These are phyloP conservation scores for Mortierella polycephala DNA, from an alignment of 371 early-diverging fungal species.

Conservation along the genomic window DNA sequence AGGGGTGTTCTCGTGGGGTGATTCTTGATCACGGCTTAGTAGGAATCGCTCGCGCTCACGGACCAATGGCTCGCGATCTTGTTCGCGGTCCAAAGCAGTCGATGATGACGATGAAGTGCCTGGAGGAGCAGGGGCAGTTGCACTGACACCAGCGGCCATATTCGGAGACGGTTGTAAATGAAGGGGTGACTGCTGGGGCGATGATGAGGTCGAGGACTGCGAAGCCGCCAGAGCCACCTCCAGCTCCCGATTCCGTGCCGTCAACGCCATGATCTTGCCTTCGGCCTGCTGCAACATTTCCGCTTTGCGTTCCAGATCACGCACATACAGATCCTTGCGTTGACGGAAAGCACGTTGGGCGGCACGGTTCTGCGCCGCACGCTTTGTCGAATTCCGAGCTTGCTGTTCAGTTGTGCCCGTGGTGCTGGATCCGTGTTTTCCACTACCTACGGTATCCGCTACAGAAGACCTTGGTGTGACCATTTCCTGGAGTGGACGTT, in stretches of 20 bases:
- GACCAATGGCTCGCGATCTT: constrained; percentile 4
- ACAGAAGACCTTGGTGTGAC: background rate
- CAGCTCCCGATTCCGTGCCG: constrained; percentile 56
- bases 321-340: constrained; percentile 79
- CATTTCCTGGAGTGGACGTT: constrained; percentile 10
- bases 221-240: constrained; percentile 17
- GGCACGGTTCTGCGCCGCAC: constrained; percentile 81
- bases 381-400: constrained; percentile 59
- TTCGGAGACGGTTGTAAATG: background rate
- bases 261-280: constrained; percentile 58
- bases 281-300: constrained; percentile 59
- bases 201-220: constrained; percentile 21
- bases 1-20: background rate
- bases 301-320: constrained; percentile 72
- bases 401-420: constrained; percentile 36
- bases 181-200: constrained; percentile 33
- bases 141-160: background rate
- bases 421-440: constrained; percentile 7
- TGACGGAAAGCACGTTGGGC: constrained; percentile 83
- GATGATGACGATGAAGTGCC: too few relatives aligned
- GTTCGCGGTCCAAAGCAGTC: background rate
- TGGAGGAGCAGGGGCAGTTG: background rate
- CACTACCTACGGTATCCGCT: background rate
- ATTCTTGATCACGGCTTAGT: background rate
- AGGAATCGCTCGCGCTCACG: background rate